Conservation (phyloP, 306 rosid species). For the Comarum palustre region DNA sequence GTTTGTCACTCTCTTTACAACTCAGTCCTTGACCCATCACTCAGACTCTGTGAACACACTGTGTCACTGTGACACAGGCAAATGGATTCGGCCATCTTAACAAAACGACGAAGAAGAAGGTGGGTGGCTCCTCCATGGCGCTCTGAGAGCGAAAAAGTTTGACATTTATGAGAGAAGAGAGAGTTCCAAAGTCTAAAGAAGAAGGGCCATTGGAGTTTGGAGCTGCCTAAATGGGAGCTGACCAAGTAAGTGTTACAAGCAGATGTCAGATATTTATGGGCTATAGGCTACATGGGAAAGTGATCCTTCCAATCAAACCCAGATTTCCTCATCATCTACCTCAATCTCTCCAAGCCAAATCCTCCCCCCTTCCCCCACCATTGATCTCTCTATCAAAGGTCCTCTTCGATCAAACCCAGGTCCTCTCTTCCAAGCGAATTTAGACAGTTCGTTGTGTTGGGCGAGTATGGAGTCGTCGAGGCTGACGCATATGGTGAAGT, state of each 20-base stretch:
- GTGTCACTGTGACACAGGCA: background rate
- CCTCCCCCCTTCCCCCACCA: too few relatives aligned
- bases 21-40: slow-evolving; percentile 94
- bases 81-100: slow-evolving; percentile 14
- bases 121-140: slow-evolving; percentile 30
- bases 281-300: too few relatives aligned
- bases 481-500: too few relatives aligned
- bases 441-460: too few relatives aligned
- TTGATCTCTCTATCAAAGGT: too few relatives aligned
- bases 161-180: slow-evolving; percentile 38
- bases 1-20: slow-evolving; percentile 63
- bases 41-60: background rate
- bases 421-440: too few relatives aligned
- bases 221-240: slow-evolving; percentile 40
- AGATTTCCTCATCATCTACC: too few relatives aligned
- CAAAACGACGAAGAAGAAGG: too few relatives aligned
- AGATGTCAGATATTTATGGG: slow-evolving; percentile 8
- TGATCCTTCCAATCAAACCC: too few relatives aligned
- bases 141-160: slow-evolving; percentile 25
- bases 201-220: slow-evolving; percentile 27
- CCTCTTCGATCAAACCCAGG: too few relatives aligned
- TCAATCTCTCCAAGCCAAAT: too few relatives aligned
- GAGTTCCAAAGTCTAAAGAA: slow-evolving; percentile 5
- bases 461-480: too few relatives aligned
- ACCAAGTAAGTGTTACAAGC: slow-evolving; percentile 45